phyloP scores from a whole-genome alignment of 2,329 filamentous ascomycete species.

The Cercospora sp. region DNA sequence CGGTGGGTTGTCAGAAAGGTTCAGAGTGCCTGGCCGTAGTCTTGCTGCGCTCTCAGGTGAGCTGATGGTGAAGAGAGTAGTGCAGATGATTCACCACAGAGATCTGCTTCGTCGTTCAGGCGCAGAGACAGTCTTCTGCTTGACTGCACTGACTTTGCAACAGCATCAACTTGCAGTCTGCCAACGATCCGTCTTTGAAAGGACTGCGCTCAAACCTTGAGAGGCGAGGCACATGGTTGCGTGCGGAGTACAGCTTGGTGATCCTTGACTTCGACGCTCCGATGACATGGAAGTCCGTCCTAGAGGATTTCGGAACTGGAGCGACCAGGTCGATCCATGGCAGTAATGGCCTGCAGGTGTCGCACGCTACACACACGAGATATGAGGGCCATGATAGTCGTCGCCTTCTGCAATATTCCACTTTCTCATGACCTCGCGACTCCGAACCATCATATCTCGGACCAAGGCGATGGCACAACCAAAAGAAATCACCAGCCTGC shows the following conservation, averaged over 20 bases:
- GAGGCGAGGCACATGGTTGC: background rate
- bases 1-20: background rate
- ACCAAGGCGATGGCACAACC: constrained; percentile 10
- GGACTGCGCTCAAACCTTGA: background rate
- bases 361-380: background rate
- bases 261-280: background rate
- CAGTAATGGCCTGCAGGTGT: background rate
- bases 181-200: background rate
- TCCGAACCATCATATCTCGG: constrained; percentile 9
- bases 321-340: background rate
- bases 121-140: background rate
- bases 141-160: background rate
- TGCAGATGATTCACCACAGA: background rate
- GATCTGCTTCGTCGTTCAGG: background rate
- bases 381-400: background rate
- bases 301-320: constrained; percentile 1
- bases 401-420: background rate
- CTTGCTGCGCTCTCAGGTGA: background rate
- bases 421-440: constrained; percentile 9
- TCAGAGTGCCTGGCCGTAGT: background rate
- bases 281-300: background rate
- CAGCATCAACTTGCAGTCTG: background rate
- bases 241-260: background rate
- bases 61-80: background rate
- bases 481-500: constrained; percentile 9